phyloP scores from a whole-genome alignment of 2,329 filamentous ascomycete species.

The Leptographium radiaticola region DNA sequence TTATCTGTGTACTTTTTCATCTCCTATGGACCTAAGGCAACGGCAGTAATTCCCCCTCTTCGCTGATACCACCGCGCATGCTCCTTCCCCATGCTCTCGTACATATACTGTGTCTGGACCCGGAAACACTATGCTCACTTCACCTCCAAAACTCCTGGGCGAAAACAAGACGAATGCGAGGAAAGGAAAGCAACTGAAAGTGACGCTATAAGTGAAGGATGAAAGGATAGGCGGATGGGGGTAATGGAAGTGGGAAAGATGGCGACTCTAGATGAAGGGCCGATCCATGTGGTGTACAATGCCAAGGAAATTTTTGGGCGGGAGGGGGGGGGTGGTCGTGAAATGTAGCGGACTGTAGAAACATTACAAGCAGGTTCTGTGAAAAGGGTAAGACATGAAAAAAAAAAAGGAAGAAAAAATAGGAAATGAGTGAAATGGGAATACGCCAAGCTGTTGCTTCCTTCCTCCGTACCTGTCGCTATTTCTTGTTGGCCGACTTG shows the following conservation, averaged over 20 bases:
- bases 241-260: not conserved
- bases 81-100: not conserved
- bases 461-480: slow-evolving; percentile 1
- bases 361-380: not conserved
- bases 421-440: not conserved
- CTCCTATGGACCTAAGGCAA: not conserved
- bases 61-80: not conserved
- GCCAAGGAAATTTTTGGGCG: not conserved
- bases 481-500: slow-evolving; percentile 44
- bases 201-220: not conserved
- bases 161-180: not conserved
- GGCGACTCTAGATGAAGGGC: too few relatives aligned
- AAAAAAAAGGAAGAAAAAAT: not conserved
- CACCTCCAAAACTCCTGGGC: not conserved
- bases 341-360: not conserved
- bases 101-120: not conserved
- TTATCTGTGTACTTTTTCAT: not conserved
- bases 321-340: not conserved
- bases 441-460: not conserved
- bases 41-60: not conserved
- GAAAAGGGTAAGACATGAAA: not conserved
- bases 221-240: not conserved
- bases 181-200: not conserved
- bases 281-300: not conserved
- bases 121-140: not conserved